Evolutionary conservation across 169 alveolate genomes (phyloP).

Genomic region (Theileria sp.): DNA sequence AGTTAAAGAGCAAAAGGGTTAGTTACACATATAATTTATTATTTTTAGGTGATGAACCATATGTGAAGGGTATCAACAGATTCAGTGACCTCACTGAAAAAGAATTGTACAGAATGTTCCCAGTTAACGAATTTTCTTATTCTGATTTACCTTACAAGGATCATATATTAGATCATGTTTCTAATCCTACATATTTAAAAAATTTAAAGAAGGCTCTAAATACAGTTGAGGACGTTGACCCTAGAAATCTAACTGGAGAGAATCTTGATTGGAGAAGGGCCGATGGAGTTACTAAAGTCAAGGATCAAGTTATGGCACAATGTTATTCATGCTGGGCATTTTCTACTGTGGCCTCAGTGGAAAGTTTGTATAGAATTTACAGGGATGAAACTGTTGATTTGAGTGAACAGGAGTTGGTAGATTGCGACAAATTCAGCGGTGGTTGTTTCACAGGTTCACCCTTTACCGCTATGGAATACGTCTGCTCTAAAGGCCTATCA

Average conservation of each 20-base stretch:
- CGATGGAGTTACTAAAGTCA: constrained; percentile 57
- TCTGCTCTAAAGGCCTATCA: constrained; percentile 66
- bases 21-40: background rate
- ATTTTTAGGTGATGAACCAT: constrained; percentile 25
- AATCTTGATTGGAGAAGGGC: constrained; percentile 68
- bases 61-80: constrained; percentile 48
- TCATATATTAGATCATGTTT: background rate
- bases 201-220: constrained; percentile 14
- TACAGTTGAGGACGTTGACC: constrained; percentile 12
- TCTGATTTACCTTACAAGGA: background rate
- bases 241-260: background rate
- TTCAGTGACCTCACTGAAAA: constrained; percentile 51
- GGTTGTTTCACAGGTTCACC: constrained; percentile 84
- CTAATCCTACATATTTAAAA: constrained; percentile 13
- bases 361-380: constrained; percentile 67
- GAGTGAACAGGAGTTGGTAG: constrained; percentile 86
- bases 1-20: constrained; percentile 24
- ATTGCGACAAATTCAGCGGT: constrained; percentile 69
- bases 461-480: constrained; percentile 76
- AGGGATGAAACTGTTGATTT: constrained; percentile 34
- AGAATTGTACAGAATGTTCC: constrained; percentile 21
- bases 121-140: constrained; percentile 2
- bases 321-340: constrained; percentile 88
- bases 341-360: constrained; percentile 76
- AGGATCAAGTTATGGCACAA: constrained; percentile 72